Percentiles rank a stretch among this genome's conserved stretches.
Conservation (phyloP, 2,329 filamentous ascomycete species). For the Stemphylium vesicarium region DNA sequence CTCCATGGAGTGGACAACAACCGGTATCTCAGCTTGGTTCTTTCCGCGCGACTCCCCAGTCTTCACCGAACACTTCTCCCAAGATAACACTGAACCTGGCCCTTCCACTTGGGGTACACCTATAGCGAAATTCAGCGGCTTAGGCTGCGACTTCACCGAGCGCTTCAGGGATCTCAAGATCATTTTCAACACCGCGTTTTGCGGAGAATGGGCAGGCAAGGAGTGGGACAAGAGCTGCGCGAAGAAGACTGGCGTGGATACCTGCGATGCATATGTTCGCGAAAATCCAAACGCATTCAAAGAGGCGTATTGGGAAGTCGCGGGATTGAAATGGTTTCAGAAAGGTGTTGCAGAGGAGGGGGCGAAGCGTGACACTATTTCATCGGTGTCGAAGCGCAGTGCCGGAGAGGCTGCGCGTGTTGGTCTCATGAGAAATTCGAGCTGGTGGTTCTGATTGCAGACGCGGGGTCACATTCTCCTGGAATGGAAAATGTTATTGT, state of each 20-base stretch:
- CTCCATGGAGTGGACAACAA: constrained; percentile 48
- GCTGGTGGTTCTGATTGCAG: too few species aligned
- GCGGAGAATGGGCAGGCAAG: constrained; percentile 61
- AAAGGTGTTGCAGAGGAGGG: not conserved
- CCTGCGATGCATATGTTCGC: constrained; percentile 42
- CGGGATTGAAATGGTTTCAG: constrained; percentile 37
- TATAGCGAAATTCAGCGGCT: constrained; percentile 49
- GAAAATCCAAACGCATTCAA: constrained; percentile 38
- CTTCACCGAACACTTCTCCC: not conserved
- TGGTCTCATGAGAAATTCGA: too few species aligned
- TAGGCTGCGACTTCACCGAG: constrained; percentile 54
- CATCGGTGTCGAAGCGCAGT: not conserved
- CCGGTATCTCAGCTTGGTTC: constrained; percentile 53
- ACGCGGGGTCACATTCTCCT: too few species aligned
- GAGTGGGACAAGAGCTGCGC: constrained; percentile 59
- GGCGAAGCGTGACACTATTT: not conserved
- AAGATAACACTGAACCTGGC: constrained; percentile 17
- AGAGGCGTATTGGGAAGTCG: constrained; percentile 47
- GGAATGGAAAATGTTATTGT: too few species aligned
- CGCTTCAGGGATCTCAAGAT: constrained; percentile 39
- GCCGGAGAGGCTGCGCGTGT: not conserved
- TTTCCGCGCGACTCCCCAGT: constrained; percentile 36
- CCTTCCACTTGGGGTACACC: constrained; percentile 33
- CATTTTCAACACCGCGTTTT: constrained; percentile 60
- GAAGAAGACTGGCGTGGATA: constrained; percentile 56